Base-by-base conservation (phyloP, 1,284 basidiomycete species). In the Fomitopsis betulina region DNA sequence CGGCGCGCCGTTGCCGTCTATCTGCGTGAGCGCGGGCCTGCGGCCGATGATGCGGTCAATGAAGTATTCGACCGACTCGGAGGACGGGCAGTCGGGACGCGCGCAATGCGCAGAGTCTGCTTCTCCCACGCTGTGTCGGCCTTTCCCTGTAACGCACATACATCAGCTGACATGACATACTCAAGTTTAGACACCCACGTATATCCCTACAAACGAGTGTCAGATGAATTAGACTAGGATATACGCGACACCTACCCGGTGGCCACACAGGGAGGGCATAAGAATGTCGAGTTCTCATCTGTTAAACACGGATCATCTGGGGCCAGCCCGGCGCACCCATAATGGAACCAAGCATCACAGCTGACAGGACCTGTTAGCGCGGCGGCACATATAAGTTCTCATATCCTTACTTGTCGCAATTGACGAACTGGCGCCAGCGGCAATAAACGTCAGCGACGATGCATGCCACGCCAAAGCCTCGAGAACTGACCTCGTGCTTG, bases 331-430 rank as follows among this genome's bases (percentile, higher is more conserved):
- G 67, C 69, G 54, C 75, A 76, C 5, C 65, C 72, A 55, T 67
- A 71, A 43, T 75, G 75, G 42, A 68, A 75, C 74, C 72, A 75
- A 45, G 56, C 57, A 10, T 74, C 67, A 52, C 75, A 75, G 9
- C 74, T 75, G 12, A 23, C 38, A 39, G 27, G 3, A 30, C 59
- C 45, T 40, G 30, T 58, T 35, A 35, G 25, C 7, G 35, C 5
- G 19, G n/a, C 9, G n/a, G n/a, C 12, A 23, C 6, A 42, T 21
- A n/a, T n/a, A 42, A 10, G 38, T 23, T 21, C 27, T 21, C 23
- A 13, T 19, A 25, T 27, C 2, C 63, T 33, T 19, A 62, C 61
- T 62, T 56, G 42, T 63, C 61, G 27, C 63, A 65, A 40, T 62
- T 58, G n/a, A 65, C 43, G 38, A 60, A 63, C 63, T 64, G 12